Percentiles rank a stretch among this genome's conserved stretches.
phyloP scores from a whole-genome alignment of 495 filamentous ascomycete species.

The Penicillium arizonense region DNA sequence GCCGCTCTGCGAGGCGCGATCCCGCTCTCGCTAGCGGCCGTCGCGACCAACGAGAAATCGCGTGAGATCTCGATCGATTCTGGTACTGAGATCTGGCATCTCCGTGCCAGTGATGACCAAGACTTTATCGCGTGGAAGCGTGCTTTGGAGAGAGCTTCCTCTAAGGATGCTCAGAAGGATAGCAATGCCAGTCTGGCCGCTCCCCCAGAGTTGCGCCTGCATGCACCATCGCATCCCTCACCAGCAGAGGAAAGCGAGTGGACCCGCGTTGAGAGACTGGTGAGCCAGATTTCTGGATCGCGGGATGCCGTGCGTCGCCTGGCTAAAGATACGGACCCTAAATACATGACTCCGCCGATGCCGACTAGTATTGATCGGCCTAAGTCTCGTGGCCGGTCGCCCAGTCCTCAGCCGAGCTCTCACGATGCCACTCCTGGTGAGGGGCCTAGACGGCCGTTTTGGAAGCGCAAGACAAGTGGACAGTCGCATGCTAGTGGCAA shows the following conservation, averaged over 20 bases:
- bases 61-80: constrained; percentile 96
- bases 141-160: constrained; percentile 76
- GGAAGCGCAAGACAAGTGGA: constrained; percentile 80
- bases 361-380: constrained; percentile 16
- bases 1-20: constrained; percentile 88
- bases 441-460: constrained; percentile 62
- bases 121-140: constrained; percentile 87
- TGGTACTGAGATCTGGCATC: constrained; percentile 94
- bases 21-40: constrained; percentile 84
- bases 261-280: constrained; percentile 76
- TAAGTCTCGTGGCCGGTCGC: constrained; percentile 35
- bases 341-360: constrained; percentile 41
- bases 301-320: constrained; percentile 83
- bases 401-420: constrained; percentile 34
- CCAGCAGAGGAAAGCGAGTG: constrained; percentile 75
- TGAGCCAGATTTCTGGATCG: constrained; percentile 80
- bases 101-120: constrained; percentile 74
- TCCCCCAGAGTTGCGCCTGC: constrained; percentile 32
- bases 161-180: constrained; percentile 26
- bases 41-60: constrained; percentile 80
- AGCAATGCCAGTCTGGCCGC: constrained; percentile 6
- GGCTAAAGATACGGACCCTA: constrained; percentile 76
- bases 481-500: constrained; percentile 27
- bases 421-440: constrained; percentile 35
- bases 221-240: constrained; percentile 25